phyloP scores from a whole-genome alignment of 176 grass and related monocot species.

The Lolium perenne region DNA sequence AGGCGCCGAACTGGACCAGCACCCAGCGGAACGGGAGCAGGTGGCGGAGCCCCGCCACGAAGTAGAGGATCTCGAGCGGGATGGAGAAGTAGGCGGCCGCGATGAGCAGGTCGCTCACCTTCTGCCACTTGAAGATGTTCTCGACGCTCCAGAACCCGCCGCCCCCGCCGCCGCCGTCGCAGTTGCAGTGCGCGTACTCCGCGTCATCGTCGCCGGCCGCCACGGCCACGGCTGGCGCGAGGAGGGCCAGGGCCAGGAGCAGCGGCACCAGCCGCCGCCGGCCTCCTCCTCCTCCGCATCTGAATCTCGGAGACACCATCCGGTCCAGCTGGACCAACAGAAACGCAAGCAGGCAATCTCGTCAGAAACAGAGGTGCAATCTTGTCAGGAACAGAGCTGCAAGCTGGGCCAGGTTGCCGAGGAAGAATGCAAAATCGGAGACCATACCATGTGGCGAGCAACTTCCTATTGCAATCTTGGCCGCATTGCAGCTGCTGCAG shows the following conservation, averaged over 20 bases:
- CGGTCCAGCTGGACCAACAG: slow-evolving; percentile 24
- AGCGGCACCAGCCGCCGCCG: slow-evolving; percentile 19
- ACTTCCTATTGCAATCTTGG: background rate
- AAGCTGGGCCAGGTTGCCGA: slow-evolving; percentile 24
- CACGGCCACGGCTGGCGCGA: slow-evolving; percentile 1
- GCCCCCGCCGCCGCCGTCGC: slow-evolving; percentile 30
- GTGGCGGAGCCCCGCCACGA: slow-evolving; percentile 73
- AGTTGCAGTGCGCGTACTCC: slow-evolving; percentile 22
- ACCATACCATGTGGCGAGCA: slow-evolving; percentile 30
- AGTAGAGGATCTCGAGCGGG: slow-evolving; percentile 90
- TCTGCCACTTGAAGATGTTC: slow-evolving; percentile 83
- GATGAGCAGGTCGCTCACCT: slow-evolving; percentile 95
- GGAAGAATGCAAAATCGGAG: background rate
- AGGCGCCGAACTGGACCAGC: slow-evolving; percentile 85
- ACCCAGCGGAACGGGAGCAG: slow-evolving; percentile 97
- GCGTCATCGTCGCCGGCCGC: background rate
- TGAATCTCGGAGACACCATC: slow-evolving; percentile 49
- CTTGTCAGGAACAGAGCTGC: background rate
- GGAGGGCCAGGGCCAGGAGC: background rate
- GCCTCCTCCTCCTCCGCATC: slow-evolving; percentile 36
- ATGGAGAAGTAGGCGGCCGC: slow-evolving; percentile 91
- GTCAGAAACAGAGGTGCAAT: background rate
- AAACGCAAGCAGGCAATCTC: background rate
- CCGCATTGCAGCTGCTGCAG: slow-evolving; percentile 8
- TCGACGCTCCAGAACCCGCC: slow-evolving; percentile 30